Percentiles rank a stretch among this genome's conserved stretches.
These are phyloP conservation scores for Hysterangium stoloniferum DNA, from an alignment of 768 basidiomycete species.

Conservation along the genomic window DNA sequence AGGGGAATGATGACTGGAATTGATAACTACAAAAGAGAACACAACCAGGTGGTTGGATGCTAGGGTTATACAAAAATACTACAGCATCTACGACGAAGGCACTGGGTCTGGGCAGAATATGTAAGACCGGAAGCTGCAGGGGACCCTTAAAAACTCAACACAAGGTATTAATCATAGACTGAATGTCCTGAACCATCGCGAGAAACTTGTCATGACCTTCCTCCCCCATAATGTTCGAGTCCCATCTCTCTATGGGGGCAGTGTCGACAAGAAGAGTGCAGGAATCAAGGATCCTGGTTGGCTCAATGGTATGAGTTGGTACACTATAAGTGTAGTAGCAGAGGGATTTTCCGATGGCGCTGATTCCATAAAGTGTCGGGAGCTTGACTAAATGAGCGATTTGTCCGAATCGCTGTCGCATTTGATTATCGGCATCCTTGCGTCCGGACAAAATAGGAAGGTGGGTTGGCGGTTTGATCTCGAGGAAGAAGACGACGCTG, in stretches of 20 bases:
- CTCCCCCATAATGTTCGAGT: not conserved
- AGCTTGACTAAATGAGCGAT: not conserved
- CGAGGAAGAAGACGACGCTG: conserved; percentile 6
- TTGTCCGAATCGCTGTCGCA: conserved; percentile 1
- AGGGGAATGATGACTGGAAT: too few species aligned
- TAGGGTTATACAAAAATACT: too few species aligned
- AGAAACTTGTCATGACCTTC: too few species aligned
- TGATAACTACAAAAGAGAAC: too few species aligned
- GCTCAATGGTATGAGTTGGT: not conserved
- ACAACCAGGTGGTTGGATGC: too few species aligned
- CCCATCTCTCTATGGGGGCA: not conserved
- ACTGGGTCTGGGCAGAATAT: too few species aligned
- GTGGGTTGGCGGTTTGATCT: conserved; percentile 9
- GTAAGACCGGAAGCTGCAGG: too few species aligned
- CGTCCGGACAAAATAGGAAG: not conserved
- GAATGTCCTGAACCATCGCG: too few species aligned
- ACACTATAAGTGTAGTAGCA: not conserved
- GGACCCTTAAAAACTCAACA: too few species aligned
- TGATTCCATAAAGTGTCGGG: not conserved
- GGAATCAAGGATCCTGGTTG: not conserved
- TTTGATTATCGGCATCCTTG: conserved; percentile 7
- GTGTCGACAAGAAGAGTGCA: not conserved
- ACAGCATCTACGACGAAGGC: too few species aligned
- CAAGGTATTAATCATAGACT: too few species aligned
- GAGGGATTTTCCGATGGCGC: not conserved